These are phyloP conservation scores for Quaeritorhiza haematococci DNA, from an alignment of 371 early-diverging fungal species.

Conservation along the genomic window DNA sequence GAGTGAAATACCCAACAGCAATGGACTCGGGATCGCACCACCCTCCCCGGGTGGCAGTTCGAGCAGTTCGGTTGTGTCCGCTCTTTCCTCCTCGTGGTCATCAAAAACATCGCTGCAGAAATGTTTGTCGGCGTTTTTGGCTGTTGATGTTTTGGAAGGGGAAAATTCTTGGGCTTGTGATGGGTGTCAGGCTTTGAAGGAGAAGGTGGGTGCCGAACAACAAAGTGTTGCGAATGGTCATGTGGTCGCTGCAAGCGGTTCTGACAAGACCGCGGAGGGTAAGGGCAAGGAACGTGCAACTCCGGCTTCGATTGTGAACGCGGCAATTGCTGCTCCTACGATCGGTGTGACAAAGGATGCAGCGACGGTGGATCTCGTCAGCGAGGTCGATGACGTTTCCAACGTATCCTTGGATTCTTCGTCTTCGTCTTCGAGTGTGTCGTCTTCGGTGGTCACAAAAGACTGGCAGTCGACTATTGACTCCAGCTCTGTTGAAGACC, in stretches of 20 bases:
- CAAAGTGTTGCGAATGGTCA: neutral
- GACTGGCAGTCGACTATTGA: too few relatives aligned
- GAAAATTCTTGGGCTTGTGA: constrained; percentile 36
- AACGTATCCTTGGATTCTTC: neutral
- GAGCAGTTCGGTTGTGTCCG: too few relatives aligned
- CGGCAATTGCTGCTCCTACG: too few relatives aligned
- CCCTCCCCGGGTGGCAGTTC: too few relatives aligned
- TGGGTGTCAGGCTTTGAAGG: neutral
- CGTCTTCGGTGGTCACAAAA: neutral
- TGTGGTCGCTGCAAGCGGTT: neutral
- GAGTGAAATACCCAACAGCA: too few relatives aligned
- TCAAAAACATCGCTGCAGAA: constrained; percentile 12
- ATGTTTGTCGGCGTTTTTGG: constrained; percentile 33
- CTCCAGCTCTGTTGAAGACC: too few relatives aligned
- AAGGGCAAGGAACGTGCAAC: neutral
- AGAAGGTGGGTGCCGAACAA: neutral
- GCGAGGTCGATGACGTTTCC: too few relatives aligned
- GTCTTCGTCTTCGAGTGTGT: neutral
- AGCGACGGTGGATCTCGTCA: too few relatives aligned
- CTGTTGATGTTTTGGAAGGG: constrained; percentile 39
- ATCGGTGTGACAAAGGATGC: too few relatives aligned
- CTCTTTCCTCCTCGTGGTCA: neutral
- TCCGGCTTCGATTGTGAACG: too few relatives aligned
- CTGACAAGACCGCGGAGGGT: neutral
- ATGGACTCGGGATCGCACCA: too few relatives aligned